Base-by-base conservation (phyloP, 306 rosid genomes). In the Leucaena leucocephala region DNA sequence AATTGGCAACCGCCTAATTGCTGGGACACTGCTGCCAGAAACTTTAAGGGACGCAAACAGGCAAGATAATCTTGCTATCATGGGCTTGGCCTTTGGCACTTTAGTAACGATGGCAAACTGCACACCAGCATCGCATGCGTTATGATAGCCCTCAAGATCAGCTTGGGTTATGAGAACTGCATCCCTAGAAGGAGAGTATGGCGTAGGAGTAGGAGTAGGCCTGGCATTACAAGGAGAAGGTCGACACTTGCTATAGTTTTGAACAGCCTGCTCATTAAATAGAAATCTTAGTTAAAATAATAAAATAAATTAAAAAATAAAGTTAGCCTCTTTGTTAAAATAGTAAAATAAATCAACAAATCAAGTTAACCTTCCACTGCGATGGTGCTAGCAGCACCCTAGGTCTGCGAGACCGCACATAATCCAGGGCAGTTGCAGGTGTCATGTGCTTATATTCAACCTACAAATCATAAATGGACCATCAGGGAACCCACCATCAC, bases 131-230 rank as follows among this genome's bases (percentile, higher is more conserved):
- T 80, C 79, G 17, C 81, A 80, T 21, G 87, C 76, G 63, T 90
- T 87, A 48, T 89, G 91, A 80, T 95, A 95, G 27, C 98, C 98
- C 85, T 95, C 99, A 54, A 95, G 97, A 82, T 95, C 99, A 39
- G 86, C 99, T 88, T 93, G 88, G 69, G 98, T 95, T 73, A 95
- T 90, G 57, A 93, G 80, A 67, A 95, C 98, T 63, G 91, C 92
- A 76, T 95, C 99, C 73, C 96, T 86, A 13, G 99, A 91, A 76
- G 94, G 91, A 35, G 96, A 93, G 81, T 57, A 63, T 21, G 92
- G 46, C 6, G n/a, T 15, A 15, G 17, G 5, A 44, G 27, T 27
- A 27, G 27, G 27, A 27, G 50, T 12, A 67, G 71, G 34, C 46
- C 15, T 39, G 43, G 70, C 43, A 36, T 3, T 0, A 34, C 90